A percentile compares a stretch with the other conserved stretches of the same genome.
phyloP scores from a whole-genome alignment of 2,329 filamentous ascomycete species.

The Sclerotinia glacialis region DNA sequence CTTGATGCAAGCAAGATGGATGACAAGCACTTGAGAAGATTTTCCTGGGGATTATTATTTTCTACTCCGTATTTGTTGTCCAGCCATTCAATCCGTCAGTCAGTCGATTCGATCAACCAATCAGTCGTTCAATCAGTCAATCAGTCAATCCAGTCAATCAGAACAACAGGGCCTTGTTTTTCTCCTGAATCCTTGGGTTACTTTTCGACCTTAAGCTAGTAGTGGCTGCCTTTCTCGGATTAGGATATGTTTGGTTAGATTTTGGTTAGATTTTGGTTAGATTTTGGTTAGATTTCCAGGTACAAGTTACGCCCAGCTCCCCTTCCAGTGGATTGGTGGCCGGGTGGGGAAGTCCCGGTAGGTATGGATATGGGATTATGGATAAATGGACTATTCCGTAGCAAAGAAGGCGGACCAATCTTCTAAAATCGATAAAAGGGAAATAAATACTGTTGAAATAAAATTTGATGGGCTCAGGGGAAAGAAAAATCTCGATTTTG shows the following conservation, averaged over 20 bases:
- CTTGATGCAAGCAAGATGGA: neutral
- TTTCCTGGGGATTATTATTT: slow-evolving; percentile 1
- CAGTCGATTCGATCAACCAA: neutral
- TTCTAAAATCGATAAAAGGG: neutral
- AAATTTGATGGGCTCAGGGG: neutral
- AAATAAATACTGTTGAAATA: neutral
- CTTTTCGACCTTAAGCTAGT: slow-evolving; percentile 9
- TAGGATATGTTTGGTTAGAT: slow-evolving; percentile 1
- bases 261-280: too few species aligned
- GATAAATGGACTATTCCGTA: neutral
- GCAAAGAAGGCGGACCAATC: neutral
- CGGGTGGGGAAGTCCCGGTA: neutral
- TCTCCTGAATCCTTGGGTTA: slow-evolving; percentile 14
- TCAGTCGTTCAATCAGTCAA: neutral
- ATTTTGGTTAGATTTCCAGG: slow-evolving; percentile 10
- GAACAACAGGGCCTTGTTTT: neutral
- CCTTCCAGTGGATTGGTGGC: neutral
- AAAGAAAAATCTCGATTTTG: neutral
- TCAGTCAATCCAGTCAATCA: neutral
- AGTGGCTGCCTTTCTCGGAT: neutral
- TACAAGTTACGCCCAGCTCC: neutral
- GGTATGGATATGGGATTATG: neutral
- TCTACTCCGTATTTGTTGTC: slow-evolving; percentile 1
- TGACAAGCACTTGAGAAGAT: neutral
- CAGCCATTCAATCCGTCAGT: neutral